Evolutionary conservation across 176 grass and related monocot genomes (phyloP).

Genomic region (Phragmites australis): DNA sequence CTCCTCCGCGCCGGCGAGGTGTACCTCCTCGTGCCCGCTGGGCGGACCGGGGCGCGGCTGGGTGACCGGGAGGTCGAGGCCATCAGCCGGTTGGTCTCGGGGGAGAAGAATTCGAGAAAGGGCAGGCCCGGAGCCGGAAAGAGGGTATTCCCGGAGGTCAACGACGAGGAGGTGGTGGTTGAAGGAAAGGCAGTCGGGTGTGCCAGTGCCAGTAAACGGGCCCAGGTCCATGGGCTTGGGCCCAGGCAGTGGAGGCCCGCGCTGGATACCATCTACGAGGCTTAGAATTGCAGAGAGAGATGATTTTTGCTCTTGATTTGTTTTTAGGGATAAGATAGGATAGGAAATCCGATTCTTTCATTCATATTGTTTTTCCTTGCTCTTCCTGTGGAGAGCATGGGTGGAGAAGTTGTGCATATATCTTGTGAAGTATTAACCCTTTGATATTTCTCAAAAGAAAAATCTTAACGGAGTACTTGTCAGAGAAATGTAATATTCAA

Average conservation of each 20-base stretch:
- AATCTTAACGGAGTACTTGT: neutral
- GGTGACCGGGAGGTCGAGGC: constrained; percentile 31
- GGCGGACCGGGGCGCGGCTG: constrained; percentile 42
- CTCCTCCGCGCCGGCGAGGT: constrained; percentile 42
- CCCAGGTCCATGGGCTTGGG: neutral
- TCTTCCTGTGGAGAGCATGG: neutral
- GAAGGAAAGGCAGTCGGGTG: neutral
- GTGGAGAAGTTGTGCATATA: neutral
- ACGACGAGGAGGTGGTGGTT: neutral
- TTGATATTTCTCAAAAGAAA: too few relatives aligned
- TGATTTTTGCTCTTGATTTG: neutral
- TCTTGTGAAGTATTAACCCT: neutral
- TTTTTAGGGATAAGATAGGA: neutral
- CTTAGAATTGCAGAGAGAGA: neutral
- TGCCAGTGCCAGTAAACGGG: neutral
- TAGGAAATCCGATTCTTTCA: constrained; percentile 32
- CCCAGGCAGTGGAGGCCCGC: constrained; percentile 52
- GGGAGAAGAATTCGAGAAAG: constrained; percentile 17
- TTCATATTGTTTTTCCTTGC: neutral
- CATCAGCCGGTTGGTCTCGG: neutral
- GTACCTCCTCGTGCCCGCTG: constrained; percentile 53
- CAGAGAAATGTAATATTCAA: neutral
- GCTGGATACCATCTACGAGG: constrained; percentile 56
- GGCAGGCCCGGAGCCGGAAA: neutral
- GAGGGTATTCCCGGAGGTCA: constrained; percentile 45